Percentiles rank a stretch among this genome's conserved stretches.
phyloP scores from a whole-genome alignment of 148 eudicot species.

The Amaranthus hypochondriacus region DNA sequence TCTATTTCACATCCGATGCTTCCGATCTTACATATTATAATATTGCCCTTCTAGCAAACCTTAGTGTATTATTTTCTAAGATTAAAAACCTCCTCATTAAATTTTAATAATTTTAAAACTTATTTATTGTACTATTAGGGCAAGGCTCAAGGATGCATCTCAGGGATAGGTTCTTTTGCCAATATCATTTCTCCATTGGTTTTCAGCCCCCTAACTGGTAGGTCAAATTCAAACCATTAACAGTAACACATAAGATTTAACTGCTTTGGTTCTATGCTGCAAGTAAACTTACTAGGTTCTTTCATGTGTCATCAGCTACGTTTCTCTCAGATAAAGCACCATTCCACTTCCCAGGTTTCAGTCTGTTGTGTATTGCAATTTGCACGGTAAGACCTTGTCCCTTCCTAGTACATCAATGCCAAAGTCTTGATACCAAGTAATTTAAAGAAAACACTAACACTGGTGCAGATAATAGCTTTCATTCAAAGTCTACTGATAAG shows the following conservation, averaged over 20 bases:
- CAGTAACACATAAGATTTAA: no score
- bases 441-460: slow-evolving; percentile 2
- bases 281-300: slow-evolving; percentile 3
- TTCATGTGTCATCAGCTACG: slow-evolving; percentile 35
- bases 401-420: background rate
- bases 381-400: slow-evolving; percentile 39
- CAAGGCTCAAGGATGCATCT: slow-evolving; percentile 72
- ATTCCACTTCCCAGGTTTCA: slow-evolving; percentile 69
- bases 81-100: no score
- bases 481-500: slow-evolving; percentile 45
- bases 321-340: slow-evolving; percentile 62
- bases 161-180: slow-evolving; percentile 59
- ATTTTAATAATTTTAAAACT: no score
- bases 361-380: slow-evolving; percentile 53
- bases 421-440: background rate
- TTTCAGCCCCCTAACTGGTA: slow-evolving; percentile 78
- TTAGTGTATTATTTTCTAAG: background rate
- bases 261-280: background rate
- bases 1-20: background rate
- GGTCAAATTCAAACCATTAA: background rate
- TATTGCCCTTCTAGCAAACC: background rate
- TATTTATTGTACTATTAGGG: slow-evolving; percentile 33
- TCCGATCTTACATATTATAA: background rate
- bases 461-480: slow-evolving; percentile 60
- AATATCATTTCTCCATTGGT: slow-evolving; percentile 63